Conservation (phyloP, 2,329 filamentous ascomycete species). For the Clarireedia hainanense region DNA sequence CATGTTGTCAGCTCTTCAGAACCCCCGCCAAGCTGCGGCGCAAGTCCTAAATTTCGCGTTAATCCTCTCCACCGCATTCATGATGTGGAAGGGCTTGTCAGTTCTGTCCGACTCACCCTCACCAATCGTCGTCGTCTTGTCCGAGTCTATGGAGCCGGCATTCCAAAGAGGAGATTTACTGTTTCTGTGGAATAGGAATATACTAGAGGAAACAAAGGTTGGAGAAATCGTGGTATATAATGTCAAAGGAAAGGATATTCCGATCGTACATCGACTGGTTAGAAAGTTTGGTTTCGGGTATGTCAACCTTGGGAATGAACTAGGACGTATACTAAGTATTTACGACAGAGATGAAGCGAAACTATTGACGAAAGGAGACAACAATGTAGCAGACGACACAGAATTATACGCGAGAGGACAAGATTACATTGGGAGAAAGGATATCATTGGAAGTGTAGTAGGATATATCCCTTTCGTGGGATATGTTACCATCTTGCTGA, state of each 20-base stretch:
- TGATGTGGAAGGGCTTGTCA: constrained; percentile 66
- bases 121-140: constrained; percentile 54
- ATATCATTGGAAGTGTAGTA: constrained; percentile 88
- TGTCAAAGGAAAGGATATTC: constrained; percentile 81
- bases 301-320: constrained; percentile 19
- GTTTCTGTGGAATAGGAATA: constrained; percentile 50
- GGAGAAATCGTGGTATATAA: constrained; percentile 72
- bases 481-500: constrained; percentile 92
- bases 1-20: constrained; percentile 51
- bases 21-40: constrained; percentile 56
- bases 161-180: constrained; percentile 52
- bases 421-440: constrained; percentile 75
- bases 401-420: constrained; percentile 83
- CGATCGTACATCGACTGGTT: constrained; percentile 90
- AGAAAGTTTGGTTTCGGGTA: constrained; percentile 59
- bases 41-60: constrained; percentile 67
- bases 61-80: constrained; percentile 65
- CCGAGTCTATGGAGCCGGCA: constrained; percentile 53
- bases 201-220: constrained; percentile 50
- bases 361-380: constrained; percentile 94
- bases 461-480: constrained; percentile 92
- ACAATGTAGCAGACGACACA: constrained; percentile 89
- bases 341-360: constrained; percentile 46
- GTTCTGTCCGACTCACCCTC: constrained; percentile 53
- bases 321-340: background rate